These are phyloP conservation scores for Colletotrichum simmondsii DNA, from an alignment of 2,329 filamentous ascomycete species.

Conservation along the genomic window DNA sequence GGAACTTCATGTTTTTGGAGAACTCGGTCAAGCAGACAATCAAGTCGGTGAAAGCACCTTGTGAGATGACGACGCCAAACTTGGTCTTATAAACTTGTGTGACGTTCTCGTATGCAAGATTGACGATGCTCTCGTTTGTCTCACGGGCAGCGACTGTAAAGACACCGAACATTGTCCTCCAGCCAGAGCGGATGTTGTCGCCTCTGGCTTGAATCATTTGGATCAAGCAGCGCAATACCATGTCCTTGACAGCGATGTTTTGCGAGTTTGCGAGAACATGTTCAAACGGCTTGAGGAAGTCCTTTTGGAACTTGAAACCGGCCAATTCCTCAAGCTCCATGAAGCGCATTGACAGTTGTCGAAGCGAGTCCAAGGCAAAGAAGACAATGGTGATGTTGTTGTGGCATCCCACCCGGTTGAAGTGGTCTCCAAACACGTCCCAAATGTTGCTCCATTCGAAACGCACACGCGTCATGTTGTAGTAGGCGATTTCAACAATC, in stretches of 20 bases:
- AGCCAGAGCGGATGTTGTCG: constrained; percentile 96
- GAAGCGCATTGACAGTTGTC: constrained; percentile 97
- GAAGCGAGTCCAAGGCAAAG: constrained; percentile 93
- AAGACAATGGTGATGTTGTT: constrained; percentile 97
- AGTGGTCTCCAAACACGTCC: constrained; percentile 97
- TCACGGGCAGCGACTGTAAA: constrained; percentile 96
- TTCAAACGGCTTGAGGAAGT: constrained; percentile 98
- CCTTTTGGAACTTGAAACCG: constrained; percentile 99
- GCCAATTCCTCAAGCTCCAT: constrained; percentile 98
- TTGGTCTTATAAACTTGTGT: constrained; percentile 94
- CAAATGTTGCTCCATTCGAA: constrained; percentile 99
- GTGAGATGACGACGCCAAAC: constrained; percentile 94
- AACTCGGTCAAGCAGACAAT: constrained; percentile 98
- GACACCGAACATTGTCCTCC: constrained; percentile 99
- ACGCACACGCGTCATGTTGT: constrained; percentile 98
- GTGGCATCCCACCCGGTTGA: constrained; percentile 97
- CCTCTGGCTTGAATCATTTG: constrained; percentile 99
- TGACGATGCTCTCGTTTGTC: constrained; percentile 94
- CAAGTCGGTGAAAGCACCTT: constrained; percentile 95
- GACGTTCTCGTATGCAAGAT: constrained; percentile 96
- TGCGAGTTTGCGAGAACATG: constrained; percentile 95
- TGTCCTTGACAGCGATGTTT: constrained; percentile 94
- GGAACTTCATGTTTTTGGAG: constrained; percentile 97
- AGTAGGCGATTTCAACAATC: constrained; percentile 98
- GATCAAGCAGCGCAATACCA: constrained; percentile 94